Conservation (phyloP, 2,329 filamentous ascomycete genomes). For the Aspergillus persii region DNA sequence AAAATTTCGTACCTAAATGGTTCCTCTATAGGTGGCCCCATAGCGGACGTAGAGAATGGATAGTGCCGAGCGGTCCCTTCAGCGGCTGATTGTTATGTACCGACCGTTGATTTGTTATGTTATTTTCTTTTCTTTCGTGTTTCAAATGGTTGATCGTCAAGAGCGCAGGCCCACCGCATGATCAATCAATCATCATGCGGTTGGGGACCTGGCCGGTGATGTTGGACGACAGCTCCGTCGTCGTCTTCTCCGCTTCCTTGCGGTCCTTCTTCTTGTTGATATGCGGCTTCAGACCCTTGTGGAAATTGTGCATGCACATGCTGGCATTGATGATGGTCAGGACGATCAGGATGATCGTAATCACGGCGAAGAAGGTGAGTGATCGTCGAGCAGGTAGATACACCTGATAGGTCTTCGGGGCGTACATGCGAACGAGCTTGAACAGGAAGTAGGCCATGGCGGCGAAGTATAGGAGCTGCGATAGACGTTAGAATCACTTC, state of each 20-base stretch:
- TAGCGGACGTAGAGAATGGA: constrained; percentile 12
- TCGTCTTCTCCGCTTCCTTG: constrained; percentile 50
- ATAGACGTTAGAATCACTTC: constrained; percentile 12
- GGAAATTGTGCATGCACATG: constrained; percentile 87
- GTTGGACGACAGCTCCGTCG: constrained; percentile 42
- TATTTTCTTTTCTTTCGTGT: not conserved
- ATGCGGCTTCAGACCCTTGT: constrained; percentile 83
- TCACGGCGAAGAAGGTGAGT: constrained; percentile 87
- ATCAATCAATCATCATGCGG: constrained; percentile 48
- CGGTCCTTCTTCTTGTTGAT: constrained; percentile 60
- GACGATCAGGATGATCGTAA: constrained; percentile 85
- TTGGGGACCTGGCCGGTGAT: constrained; percentile 35
- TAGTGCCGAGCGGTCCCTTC: constrained; percentile 6
- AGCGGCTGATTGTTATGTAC: not conserved
- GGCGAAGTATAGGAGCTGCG: constrained; percentile 73
- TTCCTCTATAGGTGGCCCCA: constrained; percentile 6
- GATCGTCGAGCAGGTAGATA: constrained; percentile 81
- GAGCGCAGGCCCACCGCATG: not conserved
- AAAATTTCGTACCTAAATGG: constrained; percentile 14
- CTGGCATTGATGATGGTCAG: constrained; percentile 84
- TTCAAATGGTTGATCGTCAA: not conserved
- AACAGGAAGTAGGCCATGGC: constrained; percentile 95
- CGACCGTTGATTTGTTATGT: not conserved
- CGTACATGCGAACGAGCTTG: constrained; percentile 96
- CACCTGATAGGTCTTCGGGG: constrained; percentile 54